Evolutionary conservation across 441 rosid species (phyloP), one percentile per base, ranked within the genome.

Genomic region (Geranium incanum): DNA sequence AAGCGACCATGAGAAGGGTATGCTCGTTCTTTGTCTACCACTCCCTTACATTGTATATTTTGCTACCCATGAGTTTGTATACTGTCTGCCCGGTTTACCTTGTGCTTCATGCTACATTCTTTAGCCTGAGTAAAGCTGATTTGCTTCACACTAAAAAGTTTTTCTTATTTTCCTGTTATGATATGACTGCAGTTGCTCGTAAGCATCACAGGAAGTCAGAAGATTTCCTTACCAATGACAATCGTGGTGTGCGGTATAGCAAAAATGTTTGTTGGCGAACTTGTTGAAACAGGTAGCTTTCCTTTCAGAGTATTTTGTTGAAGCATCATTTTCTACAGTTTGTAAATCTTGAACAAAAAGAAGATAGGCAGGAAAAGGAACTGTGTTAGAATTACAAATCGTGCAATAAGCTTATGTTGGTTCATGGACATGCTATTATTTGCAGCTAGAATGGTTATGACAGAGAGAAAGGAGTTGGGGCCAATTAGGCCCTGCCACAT

Each of bases 401-500:
- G 3, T 28, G 33, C 33, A 28, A 28, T 28, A 28, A 28, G 33
- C 33, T 28, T 28, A 28, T 28, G 33, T 21, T 21, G 21, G 21
- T 21, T 21, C 21, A 21, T 0, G 21, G 21, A 21, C 21, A 21
- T 28, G 70, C 18, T 68, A 28, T 28, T 69, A 68, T 52, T 5
- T 83, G 81, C 83, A 92, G 97, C 97, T 79, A 79, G 92, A 79
- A 78, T 84, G 15, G 97, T 92, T 3, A 92, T 95, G 98, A 73
- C 80, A 2, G 98, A 95, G 81, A 88, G 99, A 78, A 87, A 77
- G 36, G 99, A 95, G 45, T 85, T 93, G 1, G 98, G 98, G 39
- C 96, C 96, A 13, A 95, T 92, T 71, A 84, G 99, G 81, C 98
- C 99, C 67, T 92, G 99, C 75, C 98, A 95, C 79, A 85, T 88